Percentiles rank a stretch among this genome's conserved stretches.
Conservation (phyloP, 2,329 filamentous ascomycete species). For the Sarocladium brachiariae region DNA sequence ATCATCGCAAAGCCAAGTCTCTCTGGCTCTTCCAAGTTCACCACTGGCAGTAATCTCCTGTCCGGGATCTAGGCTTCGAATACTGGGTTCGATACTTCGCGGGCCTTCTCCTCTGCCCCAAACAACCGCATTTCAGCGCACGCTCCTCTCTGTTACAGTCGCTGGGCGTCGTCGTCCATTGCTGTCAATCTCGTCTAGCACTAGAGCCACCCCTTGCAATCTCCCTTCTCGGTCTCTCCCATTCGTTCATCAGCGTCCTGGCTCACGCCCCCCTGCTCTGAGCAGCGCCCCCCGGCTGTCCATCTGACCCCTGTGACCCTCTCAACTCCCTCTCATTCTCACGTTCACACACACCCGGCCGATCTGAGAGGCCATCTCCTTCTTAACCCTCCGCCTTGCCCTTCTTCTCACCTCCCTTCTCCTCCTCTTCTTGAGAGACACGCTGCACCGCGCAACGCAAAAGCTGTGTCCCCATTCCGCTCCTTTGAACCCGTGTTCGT, state of each 20-base stretch:
- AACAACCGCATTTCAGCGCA: constrained; percentile 3
- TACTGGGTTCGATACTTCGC: neutral
- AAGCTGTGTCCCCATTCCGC: constrained; percentile 12
- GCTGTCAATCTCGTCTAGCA: neutral
- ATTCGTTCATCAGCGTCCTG: neutral
- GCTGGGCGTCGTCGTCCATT: neutral
- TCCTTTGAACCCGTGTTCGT: constrained; percentile 10
- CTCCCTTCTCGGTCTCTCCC: neutral
- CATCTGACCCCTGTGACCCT: neutral
- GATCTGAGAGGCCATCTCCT: constrained; percentile 5
- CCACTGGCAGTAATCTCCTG: neutral
- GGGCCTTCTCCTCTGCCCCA: neutral
- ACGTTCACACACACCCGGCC: neutral
- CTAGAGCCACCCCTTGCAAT: constrained; percentile 3
- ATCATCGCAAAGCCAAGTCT: constrained; percentile 5
- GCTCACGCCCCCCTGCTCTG: neutral
- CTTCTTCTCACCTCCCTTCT: neutral
- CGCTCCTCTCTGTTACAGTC: neutral
- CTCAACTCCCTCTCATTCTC: neutral
- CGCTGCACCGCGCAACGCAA: constrained; percentile 7
- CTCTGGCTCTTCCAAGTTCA: neutral
- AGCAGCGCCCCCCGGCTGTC: neutral
- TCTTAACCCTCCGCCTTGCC: constrained; percentile 6
- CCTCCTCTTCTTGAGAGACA: constrained; percentile 10
- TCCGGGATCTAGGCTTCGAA: neutral